Conservation (phyloP, 345 rosid genomes). For the Hibiscus mutabilis region DNA sequence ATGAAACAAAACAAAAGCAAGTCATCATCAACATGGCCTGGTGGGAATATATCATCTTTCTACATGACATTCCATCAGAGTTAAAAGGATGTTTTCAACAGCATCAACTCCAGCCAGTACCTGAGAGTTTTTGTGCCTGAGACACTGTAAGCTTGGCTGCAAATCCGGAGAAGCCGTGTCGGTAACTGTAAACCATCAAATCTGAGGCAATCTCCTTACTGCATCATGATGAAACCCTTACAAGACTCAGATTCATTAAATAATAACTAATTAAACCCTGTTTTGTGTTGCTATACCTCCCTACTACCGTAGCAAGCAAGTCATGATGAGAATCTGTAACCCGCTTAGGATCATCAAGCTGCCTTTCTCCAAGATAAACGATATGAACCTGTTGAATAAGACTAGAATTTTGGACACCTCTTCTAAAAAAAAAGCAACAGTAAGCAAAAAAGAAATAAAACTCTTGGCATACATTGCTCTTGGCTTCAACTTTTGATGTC, state of each 20-base stretch:
- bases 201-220: conserved; percentile 45
- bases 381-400: conserved; percentile 46
- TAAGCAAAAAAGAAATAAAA: neutral
- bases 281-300: conserved; percentile 34
- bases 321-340: conserved; percentile 50
- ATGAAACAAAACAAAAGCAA: neutral
- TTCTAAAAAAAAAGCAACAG: neutral
- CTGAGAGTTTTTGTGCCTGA: conserved; percentile 46
- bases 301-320: conserved; percentile 50
- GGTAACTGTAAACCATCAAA: conserved; percentile 61
- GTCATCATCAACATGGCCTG: neutral
- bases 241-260: neutral
- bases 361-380: conserved; percentile 53
- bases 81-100: neutral
- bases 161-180: conserved; percentile 72
- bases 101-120: conserved; percentile 20
- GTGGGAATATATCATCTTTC: neutral
- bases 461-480: neutral
- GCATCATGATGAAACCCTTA: conserved; percentile 24
- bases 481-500: conserved; percentile 4
- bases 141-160: conserved; percentile 59
- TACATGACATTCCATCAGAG: neutral
- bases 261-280: neutral
- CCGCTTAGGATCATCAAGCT: conserved; percentile 32
- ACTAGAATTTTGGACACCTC: neutral